A percentile compares a stretch with the other conserved stretches of the same genome.
Evolutionary conservation across 257 asterid genomes (phyloP).

Genomic region (Cordia subcordata): DNA sequence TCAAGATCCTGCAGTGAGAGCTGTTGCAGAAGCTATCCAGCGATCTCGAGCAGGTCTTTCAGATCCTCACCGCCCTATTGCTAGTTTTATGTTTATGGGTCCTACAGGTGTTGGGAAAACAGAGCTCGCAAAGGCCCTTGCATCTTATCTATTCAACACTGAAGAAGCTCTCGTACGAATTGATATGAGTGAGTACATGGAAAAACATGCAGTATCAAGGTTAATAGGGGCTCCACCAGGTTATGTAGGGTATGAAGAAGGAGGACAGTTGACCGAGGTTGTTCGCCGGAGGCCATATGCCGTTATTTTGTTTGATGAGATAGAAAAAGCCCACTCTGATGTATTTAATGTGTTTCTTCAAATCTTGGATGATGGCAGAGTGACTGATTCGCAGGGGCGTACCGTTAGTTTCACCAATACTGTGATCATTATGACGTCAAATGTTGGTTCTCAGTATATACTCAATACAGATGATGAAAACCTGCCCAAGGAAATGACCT

Average conservation of each 20-base stretch:
- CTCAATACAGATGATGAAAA: slow-evolving; percentile 55
- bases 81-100: slow-evolving; percentile 99
- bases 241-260: slow-evolving; percentile 92
- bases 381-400: slow-evolving; percentile 92
- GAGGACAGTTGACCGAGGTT: slow-evolving; percentile 82
- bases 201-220: slow-evolving; percentile 91
- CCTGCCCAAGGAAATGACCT: slow-evolving; percentile 51
- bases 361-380: slow-evolving; percentile 91
- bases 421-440: slow-evolving; percentile 90
- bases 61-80: slow-evolving; percentile 94
- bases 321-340: slow-evolving; percentile 89
- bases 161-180: slow-evolving; percentile 93
- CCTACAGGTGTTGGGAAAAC: slow-evolving; percentile 98
- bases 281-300: slow-evolving; percentile 93
- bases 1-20: slow-evolving; percentile 82
- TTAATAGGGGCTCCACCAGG: slow-evolving; percentile 97
- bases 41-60: slow-evolving; percentile 95
- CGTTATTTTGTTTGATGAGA: slow-evolving; percentile 83
- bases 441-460: slow-evolving; percentile 86
- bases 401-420: slow-evolving; percentile 87
- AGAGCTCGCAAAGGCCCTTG: slow-evolving; percentile 90
- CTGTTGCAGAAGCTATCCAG: slow-evolving; percentile 96
- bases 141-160: slow-evolving; percentile 82
- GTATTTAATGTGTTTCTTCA: slow-evolving; percentile 92
- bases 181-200: slow-evolving; percentile 99